Base-by-base conservation (phyloP, 805 yeast genomes). In the Saturnispora diversa region DNA sequence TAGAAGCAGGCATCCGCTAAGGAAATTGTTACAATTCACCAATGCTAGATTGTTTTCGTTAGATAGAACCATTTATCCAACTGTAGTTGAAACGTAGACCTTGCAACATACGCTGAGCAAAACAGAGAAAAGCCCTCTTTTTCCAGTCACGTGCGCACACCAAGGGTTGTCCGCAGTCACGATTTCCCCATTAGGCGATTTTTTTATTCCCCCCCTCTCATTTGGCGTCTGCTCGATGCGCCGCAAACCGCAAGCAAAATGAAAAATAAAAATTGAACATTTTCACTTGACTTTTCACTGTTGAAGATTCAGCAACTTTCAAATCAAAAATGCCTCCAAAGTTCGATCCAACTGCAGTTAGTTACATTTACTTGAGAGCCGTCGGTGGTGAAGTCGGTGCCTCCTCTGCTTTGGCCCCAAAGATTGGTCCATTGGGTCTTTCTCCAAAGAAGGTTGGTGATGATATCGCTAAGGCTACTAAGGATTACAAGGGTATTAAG, bases 371-470 rank as follows among this genome's bases (percentile, higher is more conserved):
- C 85, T 77, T 92, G 74, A 86, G 98, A 84, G 97, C 98, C 74
- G 94, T 87, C 61, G 98, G 98, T 84, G 98, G 98, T 80, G 98
- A 92, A 80, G 94, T 92, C 64, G 98, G 97, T 77, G 95, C 97
- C 65, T 87, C 97, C 52, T 84, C 98, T 57, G 96, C 98, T 58
- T 84, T 92, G 65, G 98, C 98, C 62, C 98, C 98, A 70, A 92
- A 92, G 90, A 92, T 92, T 68, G 98, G 98, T 85, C 98, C 98
- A 62, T 85, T 92, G 69, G 98, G 98, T 87, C 78, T 92, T 63
- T 87, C 97, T 52, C 97, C 98, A 77, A 92, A 90, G 94, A 90
- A 92, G 83, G 96, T 92, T 67, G 98, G 98, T 88, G 98, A 92
- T 75, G 98, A 92, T 70, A 92, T 92, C 64, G 98, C 98, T 70